A percentile compares a stretch with the other conserved stretches of the same genome.
phyloP scores from a whole-genome alignment of 805 yeast genomes.

The Candida sakaeoensis region DNA sequence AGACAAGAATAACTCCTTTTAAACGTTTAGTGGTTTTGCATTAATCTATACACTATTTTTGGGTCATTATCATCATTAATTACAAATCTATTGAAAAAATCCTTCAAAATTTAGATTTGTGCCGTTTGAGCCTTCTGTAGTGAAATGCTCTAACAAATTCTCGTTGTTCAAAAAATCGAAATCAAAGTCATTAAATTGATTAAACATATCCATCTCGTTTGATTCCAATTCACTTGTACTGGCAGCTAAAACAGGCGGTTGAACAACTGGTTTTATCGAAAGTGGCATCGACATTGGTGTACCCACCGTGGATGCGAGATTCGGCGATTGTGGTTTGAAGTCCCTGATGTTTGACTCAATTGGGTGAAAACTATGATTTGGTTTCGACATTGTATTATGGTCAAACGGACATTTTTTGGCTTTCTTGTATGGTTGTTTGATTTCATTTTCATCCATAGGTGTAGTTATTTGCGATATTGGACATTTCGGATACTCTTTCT shows the following conservation, averaged over 20 bases:
- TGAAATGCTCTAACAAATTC: slow-evolving; percentile 8
- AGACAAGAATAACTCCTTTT: too few relatives aligned
- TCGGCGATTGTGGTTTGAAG: slow-evolving; percentile 7
- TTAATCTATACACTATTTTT: background rate
- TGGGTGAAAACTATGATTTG: slow-evolving; percentile 2
- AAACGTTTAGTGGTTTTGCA: too few relatives aligned
- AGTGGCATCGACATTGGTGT: background rate
- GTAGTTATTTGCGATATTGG: slow-evolving; percentile 24
- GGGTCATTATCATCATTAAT: slow-evolving; percentile 3
- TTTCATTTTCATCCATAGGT: slow-evolving; percentile 15
- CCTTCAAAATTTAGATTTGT: slow-evolving; percentile 15
- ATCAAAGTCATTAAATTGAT: slow-evolving; percentile 19
- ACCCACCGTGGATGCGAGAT: background rate
- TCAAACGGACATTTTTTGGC: slow-evolving; percentile 33
- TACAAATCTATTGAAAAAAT: slow-evolving; percentile 16
- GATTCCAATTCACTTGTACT: slow-evolving; percentile 2
- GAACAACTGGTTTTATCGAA: background rate
- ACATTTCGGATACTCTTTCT: slow-evolving; percentile 16
- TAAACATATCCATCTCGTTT: slow-evolving; percentile 4
- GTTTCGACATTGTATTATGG: slow-evolving; percentile 13
- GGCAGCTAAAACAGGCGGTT: background rate
- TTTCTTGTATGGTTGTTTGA: slow-evolving; percentile 1
- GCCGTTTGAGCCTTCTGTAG: background rate
- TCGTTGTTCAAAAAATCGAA: slow-evolving; percentile 30
- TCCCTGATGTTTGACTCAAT: slow-evolving; percentile 6